These are phyloP conservation scores for Cyberlindnera petersonii DNA, from an alignment of 805 yeast species.

Conservation along the genomic window DNA sequence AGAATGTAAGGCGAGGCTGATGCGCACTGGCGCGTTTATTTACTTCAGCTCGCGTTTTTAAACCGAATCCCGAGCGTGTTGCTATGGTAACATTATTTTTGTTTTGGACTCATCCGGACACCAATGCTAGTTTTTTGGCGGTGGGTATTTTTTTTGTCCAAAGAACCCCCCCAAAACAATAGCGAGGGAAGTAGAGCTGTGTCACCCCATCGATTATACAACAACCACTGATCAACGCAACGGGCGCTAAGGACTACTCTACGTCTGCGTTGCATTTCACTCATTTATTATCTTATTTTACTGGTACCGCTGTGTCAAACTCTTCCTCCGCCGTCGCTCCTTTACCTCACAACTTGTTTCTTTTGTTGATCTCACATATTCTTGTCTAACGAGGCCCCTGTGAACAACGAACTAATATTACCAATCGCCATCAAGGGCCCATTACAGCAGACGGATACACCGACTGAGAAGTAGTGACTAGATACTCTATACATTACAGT, in stretches of 20 bases:
- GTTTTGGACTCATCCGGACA: conserved; percentile 1
- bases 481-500: background rate
- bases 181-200: too few relatives aligned
- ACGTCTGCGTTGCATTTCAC: too few relatives aligned
- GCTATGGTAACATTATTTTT: background rate
- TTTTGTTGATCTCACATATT: background rate
- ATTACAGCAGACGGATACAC: too few relatives aligned
- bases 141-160: background rate
- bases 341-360: background rate
- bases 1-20: background rate
- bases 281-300: too few relatives aligned
- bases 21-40: conserved; percentile 3
- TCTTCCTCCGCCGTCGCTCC: background rate
- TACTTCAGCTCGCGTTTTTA: conserved; percentile 1
- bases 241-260: too few relatives aligned
- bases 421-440: too few relatives aligned
- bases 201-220: background rate
- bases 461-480: background rate
- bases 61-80: too few relatives aligned
- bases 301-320: background rate
- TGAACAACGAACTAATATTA: too few relatives aligned
- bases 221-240: background rate
- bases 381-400: background rate
- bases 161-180: background rate
- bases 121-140: background rate